phyloP scores from a whole-genome alignment of 805 yeast species.

The Grigorovia yakushimaensis region DNA sequence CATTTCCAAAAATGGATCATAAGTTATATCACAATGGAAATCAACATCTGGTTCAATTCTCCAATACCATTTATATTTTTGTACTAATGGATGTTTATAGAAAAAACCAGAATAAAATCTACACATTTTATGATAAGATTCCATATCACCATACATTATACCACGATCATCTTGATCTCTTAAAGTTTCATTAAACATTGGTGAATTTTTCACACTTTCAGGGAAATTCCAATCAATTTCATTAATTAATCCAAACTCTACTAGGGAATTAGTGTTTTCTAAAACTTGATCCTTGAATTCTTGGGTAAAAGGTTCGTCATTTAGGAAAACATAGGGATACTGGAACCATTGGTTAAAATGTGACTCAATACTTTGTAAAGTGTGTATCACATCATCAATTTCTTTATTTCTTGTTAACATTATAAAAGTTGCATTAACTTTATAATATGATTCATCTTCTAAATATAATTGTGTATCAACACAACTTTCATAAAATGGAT shows the following conservation, averaged over 20 bases:
- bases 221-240: slow-evolving; percentile 64
- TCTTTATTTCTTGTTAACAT: slow-evolving; percentile 78
- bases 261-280: slow-evolving; percentile 46
- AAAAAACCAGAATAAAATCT: slow-evolving; percentile 79
- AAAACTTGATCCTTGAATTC: slow-evolving; percentile 49
- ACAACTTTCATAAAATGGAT: slow-evolving; percentile 50
- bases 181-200: slow-evolving; percentile 1
- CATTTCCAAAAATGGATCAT: slow-evolving; percentile 88
- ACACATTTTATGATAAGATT: slow-evolving; percentile 89
- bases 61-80: slow-evolving; percentile 85
- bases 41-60: slow-evolving; percentile 90
- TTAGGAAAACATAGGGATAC: slow-evolving; percentile 86
- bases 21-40: slow-evolving; percentile 81
- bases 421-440: slow-evolving; percentile 77
- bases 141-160: slow-evolving; percentile 74
- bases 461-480: slow-evolving; percentile 34
- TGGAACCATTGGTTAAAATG: slow-evolving; percentile 91
- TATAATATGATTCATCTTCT: slow-evolving; percentile 19
- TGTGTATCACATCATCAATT: slow-evolving; percentile 58
- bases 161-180: slow-evolving; percentile 63
- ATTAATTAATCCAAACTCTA: slow-evolving; percentile 64
- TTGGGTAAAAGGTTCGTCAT: slow-evolving; percentile 67
- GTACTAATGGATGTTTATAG: slow-evolving; percentile 67
- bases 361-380: slow-evolving; percentile 68
- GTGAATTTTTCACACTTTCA: background rate